Base-by-base conservation (phyloP, 2,329 filamentous ascomycete species). In the Fonsecaea monophora region DNA sequence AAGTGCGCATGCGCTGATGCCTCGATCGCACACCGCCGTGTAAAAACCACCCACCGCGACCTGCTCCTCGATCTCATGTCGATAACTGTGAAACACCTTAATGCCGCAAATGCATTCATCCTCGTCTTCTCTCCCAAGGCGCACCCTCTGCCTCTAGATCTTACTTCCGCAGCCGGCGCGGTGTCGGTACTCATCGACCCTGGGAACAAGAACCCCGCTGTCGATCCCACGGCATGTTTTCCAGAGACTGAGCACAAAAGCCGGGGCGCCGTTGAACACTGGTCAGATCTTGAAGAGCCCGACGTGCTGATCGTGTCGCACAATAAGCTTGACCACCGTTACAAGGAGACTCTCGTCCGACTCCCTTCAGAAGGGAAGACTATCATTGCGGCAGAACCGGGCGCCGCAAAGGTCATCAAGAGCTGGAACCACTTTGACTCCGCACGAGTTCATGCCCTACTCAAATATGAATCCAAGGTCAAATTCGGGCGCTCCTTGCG, bases 151-250 rank as follows among this genome's bases (percentile, higher is more conserved):
- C n/a, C 63, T 2, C 54, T 70, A 18, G 67, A 68, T 38, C 63
- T 70, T 6, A 55, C 21, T 9, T 56, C 66, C 25, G 61, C 59
- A 3, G 67, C 68, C 35, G 55, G 63, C 21, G 37, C 65, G 10
- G 92, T 90, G 76, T 87, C 85, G 15, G 84, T 93, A 61, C 82
- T 93, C 48, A 78, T 92, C 59, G 90, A 94, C 75, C 90, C 91
- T 3, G 92, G 89, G 87, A 82, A 92, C 37, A 81, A 82, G 10
- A 87, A 88, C 0, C 79, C 85, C 3, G 87, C 87, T 10, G 85
- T 84, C 61, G 84, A 89, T 68, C 82, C 86, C 72, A 86, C 87
- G 73, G 81, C 85, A 34, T 84, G 82, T 73, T 88, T 91, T 76
- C 88, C 87, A 21, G 83, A 83, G 45, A 84, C 87, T 1, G 82